Percentiles rank a stretch among this genome's conserved stretches.
Evolutionary conservation across 1,139 yeast genomes (phyloP).

Genomic region (Kluyveromyces sp.): DNA sequence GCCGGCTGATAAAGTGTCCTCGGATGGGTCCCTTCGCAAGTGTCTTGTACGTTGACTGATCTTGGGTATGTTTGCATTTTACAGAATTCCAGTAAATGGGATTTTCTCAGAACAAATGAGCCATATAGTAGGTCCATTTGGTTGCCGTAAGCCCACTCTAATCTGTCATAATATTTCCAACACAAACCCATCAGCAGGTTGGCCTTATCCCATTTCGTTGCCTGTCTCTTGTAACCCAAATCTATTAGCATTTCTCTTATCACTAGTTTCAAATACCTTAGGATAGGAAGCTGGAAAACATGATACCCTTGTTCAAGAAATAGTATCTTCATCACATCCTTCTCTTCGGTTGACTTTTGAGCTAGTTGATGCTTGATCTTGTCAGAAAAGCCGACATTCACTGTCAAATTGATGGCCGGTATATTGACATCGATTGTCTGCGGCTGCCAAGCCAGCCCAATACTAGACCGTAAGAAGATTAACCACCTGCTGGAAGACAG

Average conservation of each 20-base stretch:
- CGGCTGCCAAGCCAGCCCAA: conserved; percentile 26
- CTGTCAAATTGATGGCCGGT: conserved; percentile 45
- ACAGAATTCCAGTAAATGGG: conserved; percentile 33
- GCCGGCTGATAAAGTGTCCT: conserved; percentile 43
- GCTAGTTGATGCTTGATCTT: conserved; percentile 14
- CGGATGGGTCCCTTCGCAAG: conserved; percentile 1
- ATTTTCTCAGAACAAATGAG: conserved; percentile 10
- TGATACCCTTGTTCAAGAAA: conserved; percentile 17
- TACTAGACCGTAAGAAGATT: conserved; percentile 45
- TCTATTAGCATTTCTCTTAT: conserved; percentile 17
- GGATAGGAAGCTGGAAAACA: conserved; percentile 17
- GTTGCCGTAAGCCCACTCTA: conserved; percentile 66
- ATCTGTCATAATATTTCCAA: conserved; percentile 61
- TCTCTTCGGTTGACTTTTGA: conserved; percentile 20
- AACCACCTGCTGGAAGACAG: conserved; percentile 56
- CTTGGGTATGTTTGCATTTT: conserved; percentile 43
- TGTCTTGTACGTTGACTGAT: conserved; percentile 20
- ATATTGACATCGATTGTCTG: conserved; percentile 37
- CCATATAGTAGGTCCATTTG: conserved; percentile 13
- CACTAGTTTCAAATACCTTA: conserved; percentile 17
- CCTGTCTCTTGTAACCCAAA: conserved; percentile 19
- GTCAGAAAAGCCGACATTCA: conserved; percentile 40
- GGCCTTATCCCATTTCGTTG: conserved; percentile 19
- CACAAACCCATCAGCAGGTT: conserved; percentile 44
- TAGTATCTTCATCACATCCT: conserved; percentile 13